Conservation (phyloP, 441 rosid species). For the Corymbia calophylla region DNA sequence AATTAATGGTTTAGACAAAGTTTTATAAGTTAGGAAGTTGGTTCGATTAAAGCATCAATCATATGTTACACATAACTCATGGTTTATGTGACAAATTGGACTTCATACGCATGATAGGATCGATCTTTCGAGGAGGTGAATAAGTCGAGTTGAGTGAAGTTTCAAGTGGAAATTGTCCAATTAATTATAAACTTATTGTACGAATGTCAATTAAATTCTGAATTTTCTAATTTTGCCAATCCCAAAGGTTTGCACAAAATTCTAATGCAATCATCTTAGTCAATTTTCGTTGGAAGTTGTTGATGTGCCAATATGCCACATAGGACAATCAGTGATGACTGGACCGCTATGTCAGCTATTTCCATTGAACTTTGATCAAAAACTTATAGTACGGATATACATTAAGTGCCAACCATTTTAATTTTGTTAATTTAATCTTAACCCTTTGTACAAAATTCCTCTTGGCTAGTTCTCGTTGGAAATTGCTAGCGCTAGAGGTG, state of each 20-base stretch:
- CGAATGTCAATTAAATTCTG: background rate
- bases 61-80: background rate
- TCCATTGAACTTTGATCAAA: rapidly evolving
- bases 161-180: background rate
- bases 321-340: rapidly evolving
- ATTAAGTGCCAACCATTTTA: rapidly evolving
- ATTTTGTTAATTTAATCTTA: background rate
- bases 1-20: background rate
- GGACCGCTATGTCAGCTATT: rapidly evolving
- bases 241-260: background rate
- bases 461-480: rapidly evolving
- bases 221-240: background rate
- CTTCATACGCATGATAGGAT: background rate
- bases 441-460: background rate
- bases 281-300: rapidly evolving
- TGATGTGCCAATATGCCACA: rapidly evolving
- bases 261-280: rapidly evolving
- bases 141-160: background rate
- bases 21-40: background rate
- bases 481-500: background rate
- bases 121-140: background rate
- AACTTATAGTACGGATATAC: rapidly evolving
- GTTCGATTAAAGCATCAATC: background rate
- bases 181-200: background rate
- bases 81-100: background rate